phyloP scores from a whole-genome alignment of 495 filamentous ascomycete genomes.

The Annulohypoxylon moriforme region DNA sequence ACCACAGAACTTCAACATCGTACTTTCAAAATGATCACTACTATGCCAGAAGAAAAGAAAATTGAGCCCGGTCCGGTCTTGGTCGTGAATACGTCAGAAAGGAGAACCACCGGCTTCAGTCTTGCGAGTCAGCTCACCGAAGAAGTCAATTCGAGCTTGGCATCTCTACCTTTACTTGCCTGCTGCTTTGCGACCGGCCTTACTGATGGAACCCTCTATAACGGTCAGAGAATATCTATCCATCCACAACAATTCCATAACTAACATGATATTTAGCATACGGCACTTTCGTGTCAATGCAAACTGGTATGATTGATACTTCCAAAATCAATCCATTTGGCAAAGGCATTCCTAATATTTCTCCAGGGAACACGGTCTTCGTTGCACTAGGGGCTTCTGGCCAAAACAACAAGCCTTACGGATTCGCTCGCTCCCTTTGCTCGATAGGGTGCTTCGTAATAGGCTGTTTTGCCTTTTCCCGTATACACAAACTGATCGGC shows the following conservation, averaged over 20 bases:
- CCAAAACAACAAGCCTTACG: slow-evolving; percentile 44
- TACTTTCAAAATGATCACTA: not conserved
- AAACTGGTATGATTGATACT: slow-evolving; percentile 56
- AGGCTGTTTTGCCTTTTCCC: slow-evolving; percentile 45
- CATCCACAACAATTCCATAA: not conserved
- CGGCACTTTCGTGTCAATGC: slow-evolving; percentile 67
- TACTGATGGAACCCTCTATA: slow-evolving; percentile 64
- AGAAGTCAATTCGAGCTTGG: slow-evolving; percentile 53
- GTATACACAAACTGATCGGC: slow-evolving; percentile 43
- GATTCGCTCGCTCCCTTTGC: slow-evolving; percentile 47
- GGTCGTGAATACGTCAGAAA: slow-evolving; percentile 6
- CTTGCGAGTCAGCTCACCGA: slow-evolving; percentile 49
- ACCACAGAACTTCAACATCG: not conserved
- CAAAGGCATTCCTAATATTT: slow-evolving; percentile 1
- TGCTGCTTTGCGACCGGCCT: slow-evolving; percentile 64
- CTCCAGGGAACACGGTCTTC: slow-evolving; percentile 46
- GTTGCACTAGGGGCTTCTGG: slow-evolving; percentile 45
- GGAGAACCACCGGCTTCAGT: slow-evolving; percentile 27
- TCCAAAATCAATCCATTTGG: not conserved
- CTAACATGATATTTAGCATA: slow-evolving; percentile 55
- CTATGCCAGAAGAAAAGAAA: slow-evolving; percentile 45
- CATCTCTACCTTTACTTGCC: slow-evolving; percentile 57
- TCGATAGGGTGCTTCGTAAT: slow-evolving; percentile 46
- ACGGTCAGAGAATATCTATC: slow-evolving; percentile 45
- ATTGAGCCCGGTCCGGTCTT: slow-evolving; percentile 8